phyloP scores from a whole-genome alignment of 2,329 filamentous ascomycete genomes.

The Fusarium solani-melongenae region DNA sequence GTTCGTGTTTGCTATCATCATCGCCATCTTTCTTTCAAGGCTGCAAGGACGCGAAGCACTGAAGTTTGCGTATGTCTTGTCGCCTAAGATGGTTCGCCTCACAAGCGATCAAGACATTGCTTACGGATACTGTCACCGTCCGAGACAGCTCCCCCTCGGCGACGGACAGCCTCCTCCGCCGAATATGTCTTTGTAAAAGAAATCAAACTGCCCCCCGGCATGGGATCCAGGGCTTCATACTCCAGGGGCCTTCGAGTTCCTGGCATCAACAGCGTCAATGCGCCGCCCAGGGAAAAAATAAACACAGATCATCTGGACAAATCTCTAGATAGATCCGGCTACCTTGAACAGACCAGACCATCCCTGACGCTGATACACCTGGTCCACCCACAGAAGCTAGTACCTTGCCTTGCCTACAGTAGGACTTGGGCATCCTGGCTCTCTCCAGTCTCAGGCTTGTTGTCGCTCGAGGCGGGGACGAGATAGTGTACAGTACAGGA shows the following conservation, averaged over 20 bases:
- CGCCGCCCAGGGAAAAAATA: not conserved
- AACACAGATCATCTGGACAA: constrained; percentile 19
- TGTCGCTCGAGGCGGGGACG: not conserved
- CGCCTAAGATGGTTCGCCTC: not conserved
- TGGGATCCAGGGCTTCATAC: not conserved
- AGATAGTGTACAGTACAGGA: not conserved
- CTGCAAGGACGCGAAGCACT: not conserved
- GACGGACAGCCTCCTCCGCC: constrained; percentile 9
- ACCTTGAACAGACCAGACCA: not conserved
- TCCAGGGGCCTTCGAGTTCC: not conserved
- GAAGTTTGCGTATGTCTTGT: constrained; percentile 19
- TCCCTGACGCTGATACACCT: constrained; percentile 13
- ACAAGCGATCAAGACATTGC: not conserved
- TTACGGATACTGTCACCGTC: not conserved
- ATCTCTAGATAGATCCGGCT: constrained; percentile 5
- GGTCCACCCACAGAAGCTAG: constrained; percentile 16
- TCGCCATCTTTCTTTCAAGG: not conserved
- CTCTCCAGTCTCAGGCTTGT: constrained; percentile 1
- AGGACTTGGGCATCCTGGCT: constrained; percentile 17
- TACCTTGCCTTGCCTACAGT: constrained; percentile 9
- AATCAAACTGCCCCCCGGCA: not conserved
- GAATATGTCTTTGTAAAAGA: not conserved
- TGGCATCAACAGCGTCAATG: not conserved
- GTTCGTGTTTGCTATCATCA: not conserved
- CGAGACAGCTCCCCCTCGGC: not conserved